Conservation (phyloP, 192 early-diverging fungal species). For the Coemansia sp. region DNA sequence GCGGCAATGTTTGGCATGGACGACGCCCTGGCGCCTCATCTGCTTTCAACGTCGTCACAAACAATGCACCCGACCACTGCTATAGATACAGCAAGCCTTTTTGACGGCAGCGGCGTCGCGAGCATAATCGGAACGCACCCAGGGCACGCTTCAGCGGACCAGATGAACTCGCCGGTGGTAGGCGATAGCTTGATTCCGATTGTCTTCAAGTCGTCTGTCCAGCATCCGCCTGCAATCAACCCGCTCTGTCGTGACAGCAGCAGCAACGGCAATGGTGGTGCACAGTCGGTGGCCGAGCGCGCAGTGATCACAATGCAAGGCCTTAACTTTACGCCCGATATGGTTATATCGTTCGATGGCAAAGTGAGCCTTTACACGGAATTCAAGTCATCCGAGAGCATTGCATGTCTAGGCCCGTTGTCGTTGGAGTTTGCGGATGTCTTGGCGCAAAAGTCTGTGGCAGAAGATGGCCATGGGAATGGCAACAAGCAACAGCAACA, state of each 20-base stretch:
- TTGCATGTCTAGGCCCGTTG: slow-evolving; percentile 51
- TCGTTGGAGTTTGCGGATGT: slow-evolving; percentile 24
- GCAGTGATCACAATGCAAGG: slow-evolving; percentile 61
- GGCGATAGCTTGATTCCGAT: slow-evolving; percentile 35
- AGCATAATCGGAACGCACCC: background rate
- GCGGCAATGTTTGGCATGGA: slow-evolving; percentile 37
- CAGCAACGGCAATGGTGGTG: slow-evolving; percentile 10
- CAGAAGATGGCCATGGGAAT: background rate
- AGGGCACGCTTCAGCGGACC: background rate
- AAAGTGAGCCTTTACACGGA: slow-evolving; percentile 38
- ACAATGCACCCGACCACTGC: background rate
- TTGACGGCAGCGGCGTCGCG: background rate
- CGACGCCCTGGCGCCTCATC: slow-evolving; percentile 17
- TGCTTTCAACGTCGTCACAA: slow-evolving; percentile 13
- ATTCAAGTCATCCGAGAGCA: slow-evolving; percentile 41
- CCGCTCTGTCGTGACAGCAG: slow-evolving; percentile 21
- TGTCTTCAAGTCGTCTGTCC: slow-evolving; percentile 43
- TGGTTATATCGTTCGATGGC: slow-evolving; percentile 73
- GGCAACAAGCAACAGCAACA: slow-evolving; percentile 19
- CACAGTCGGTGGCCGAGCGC: slow-evolving; percentile 30
- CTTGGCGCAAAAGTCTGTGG: background rate
- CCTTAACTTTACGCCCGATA: slow-evolving; percentile 67
- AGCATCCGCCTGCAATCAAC: slow-evolving; percentile 42
- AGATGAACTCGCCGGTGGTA: slow-evolving; percentile 1
- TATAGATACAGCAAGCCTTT: slow-evolving; percentile 1